phyloP scores from a whole-genome alignment of 2,329 filamentous ascomycete species.

The Septoria petroselini region DNA sequence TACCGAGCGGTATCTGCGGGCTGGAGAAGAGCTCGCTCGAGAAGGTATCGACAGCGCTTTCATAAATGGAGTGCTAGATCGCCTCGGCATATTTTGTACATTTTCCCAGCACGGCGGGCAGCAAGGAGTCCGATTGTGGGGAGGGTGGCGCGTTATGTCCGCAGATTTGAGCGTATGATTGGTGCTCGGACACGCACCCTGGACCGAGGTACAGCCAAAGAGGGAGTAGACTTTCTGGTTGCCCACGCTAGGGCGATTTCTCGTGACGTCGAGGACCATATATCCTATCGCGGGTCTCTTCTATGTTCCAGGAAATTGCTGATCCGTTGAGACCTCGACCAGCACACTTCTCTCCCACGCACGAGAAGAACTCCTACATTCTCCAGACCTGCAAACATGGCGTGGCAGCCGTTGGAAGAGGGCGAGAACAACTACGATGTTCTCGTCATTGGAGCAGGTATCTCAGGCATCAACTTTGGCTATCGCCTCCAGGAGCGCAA shows the following conservation, averaged over 20 bases:
- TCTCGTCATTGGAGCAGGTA: constrained; percentile 68
- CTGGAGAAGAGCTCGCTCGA: too few relatives aligned
- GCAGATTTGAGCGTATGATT: constrained; percentile 3
- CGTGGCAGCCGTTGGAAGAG: constrained; percentile 26
- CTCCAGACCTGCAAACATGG: constrained; percentile 19
- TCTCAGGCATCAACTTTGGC: constrained; percentile 71
- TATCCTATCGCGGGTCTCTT: constrained; percentile 11
- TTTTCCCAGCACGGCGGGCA: not conserved
- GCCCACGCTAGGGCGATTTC: not conserved
- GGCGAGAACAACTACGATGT: constrained; percentile 41
- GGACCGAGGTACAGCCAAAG: constrained; percentile 8
- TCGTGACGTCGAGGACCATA: constrained; percentile 10
- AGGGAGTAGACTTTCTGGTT: constrained; percentile 1
- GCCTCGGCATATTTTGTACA: constrained; percentile 1
- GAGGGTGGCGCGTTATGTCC: not conserved
- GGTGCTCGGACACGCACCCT: not conserved
- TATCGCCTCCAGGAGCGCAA: constrained; percentile 55
- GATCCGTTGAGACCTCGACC: not conserved
- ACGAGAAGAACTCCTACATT: not conserved
- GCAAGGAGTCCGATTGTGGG: not conserved
- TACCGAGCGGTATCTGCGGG: not conserved
- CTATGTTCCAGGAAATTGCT: not conserved
- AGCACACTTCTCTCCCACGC: not conserved
- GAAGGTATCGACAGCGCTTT: not conserved
- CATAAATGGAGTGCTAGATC: not conserved